These are phyloP conservation scores for Starmera stellimalicola DNA, from an alignment of 1,139 yeast genomes.

Conservation along the genomic window DNA sequence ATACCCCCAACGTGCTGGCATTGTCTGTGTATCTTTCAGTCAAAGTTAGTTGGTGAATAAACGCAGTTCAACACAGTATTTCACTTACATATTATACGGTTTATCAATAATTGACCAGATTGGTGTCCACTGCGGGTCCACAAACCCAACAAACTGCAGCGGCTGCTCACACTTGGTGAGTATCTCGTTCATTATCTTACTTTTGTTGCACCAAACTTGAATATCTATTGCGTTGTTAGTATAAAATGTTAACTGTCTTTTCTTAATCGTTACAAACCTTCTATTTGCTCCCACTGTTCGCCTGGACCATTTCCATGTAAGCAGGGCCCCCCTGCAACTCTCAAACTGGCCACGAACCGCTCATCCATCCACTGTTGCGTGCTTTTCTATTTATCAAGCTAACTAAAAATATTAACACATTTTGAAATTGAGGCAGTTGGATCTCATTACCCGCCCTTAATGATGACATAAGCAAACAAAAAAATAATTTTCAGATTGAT, in stretches of 20 bases:
- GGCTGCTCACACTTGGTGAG: constrained; percentile 4
- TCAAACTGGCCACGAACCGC: neutral
- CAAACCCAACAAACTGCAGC: constrained; percentile 9
- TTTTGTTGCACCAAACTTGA: constrained; percentile 17
- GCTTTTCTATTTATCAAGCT: too few species aligned
- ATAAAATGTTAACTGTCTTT: too few species aligned
- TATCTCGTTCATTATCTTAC: constrained; percentile 16
- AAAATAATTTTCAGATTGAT: too few species aligned
- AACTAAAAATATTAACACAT: too few species aligned
- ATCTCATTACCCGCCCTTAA: too few species aligned
- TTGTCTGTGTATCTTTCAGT: constrained; percentile 12
- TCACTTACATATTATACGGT: constrained; percentile 17
- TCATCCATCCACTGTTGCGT: too few species aligned
- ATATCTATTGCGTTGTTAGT: constrained; percentile 6
- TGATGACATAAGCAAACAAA: too few species aligned
- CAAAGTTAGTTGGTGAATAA: neutral
- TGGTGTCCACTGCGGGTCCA: constrained; percentile 15
- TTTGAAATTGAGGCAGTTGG: too few species aligned
- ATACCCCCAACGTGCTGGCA: constrained; percentile 5
- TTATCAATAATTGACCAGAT: constrained; percentile 19
- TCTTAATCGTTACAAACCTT: neutral
- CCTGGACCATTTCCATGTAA: neutral
- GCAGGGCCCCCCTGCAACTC: neutral
- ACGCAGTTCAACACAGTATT: too few species aligned
- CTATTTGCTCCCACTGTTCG: neutral